Base-by-base conservation (phyloP, 805 yeast genomes). In the Starmerella cellae region DNA sequence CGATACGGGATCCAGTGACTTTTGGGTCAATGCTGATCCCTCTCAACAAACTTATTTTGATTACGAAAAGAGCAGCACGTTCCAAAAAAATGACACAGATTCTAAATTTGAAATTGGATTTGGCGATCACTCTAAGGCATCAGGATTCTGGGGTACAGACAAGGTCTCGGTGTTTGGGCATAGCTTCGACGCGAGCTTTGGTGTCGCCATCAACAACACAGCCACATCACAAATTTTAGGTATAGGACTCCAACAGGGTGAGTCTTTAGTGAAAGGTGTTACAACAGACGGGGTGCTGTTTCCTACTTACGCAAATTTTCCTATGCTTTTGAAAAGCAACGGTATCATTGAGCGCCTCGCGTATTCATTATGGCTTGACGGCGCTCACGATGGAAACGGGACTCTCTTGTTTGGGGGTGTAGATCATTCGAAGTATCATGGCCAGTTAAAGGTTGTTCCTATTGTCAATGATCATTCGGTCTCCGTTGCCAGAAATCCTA, bases 141-240 rank as follows among this genome's bases (percentile, higher is more conserved):
- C 37, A 16, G 42, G 42, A 10, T 39, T 39, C 19, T 75, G 72
- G 69, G 88, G 78, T 17, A 58, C 64, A 29, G 95, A 85, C 54
- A 61, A 63, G 37, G 67, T 84, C 4, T 8, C 34, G 3, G 47
- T 54, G 1, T 53, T 82, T 41, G 73, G 74, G 38, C 71, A 67
- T 39, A 70, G 23, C 2, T 22, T 38, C 13, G 30, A 37, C 20
- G 48, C 37, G 20, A 37, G 29, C 10, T 70, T 84, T 58, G 95
- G 91, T 2, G 74, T 84, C 20, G 88, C 81, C 3, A 75, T 75
- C 55, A 59, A 61, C 29, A 70, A 84, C 2, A 73, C 73, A 44
- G 75, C 85, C 4, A 59, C 74, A 9, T 61, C 69, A 47, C 88
- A 93, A 41, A 55, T 56, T 24, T 42, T 61, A 43, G 65, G 65